A percentile compares a stretch with the other conserved stretches of the same genome.
phyloP scores from a whole-genome alignment of 2,329 filamentous ascomycete genomes.

The Tolypocladium amazonense region DNA sequence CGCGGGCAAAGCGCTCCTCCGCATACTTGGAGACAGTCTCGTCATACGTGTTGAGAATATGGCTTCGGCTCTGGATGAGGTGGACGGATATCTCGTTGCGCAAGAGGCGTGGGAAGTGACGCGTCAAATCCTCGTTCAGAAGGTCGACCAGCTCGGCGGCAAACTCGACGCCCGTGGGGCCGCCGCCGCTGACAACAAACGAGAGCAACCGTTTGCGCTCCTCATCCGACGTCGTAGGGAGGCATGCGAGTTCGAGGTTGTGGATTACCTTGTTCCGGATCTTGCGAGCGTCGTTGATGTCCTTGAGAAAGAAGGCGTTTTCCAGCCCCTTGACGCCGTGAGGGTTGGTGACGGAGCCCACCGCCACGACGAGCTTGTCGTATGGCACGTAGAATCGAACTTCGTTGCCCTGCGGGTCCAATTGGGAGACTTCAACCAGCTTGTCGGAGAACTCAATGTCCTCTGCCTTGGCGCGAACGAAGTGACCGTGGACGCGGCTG shows the following conservation, averaged over 20 bases:
- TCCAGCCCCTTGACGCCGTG: slow-evolving; percentile 94
- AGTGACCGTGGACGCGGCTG: slow-evolving; percentile 69
- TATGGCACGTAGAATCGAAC: slow-evolving; percentile 88
- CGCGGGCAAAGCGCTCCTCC: slow-evolving; percentile 80
- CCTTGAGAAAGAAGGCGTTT: slow-evolving; percentile 89
- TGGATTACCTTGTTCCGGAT: slow-evolving; percentile 83
- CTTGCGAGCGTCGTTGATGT: slow-evolving; percentile 80
- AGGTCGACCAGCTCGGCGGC: slow-evolving; percentile 94
- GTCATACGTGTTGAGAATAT: slow-evolving; percentile 97
- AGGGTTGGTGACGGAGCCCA: slow-evolving; percentile 86
- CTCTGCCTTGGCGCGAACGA: slow-evolving; percentile 76
- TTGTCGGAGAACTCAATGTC: slow-evolving; percentile 89
- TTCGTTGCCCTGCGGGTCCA: slow-evolving; percentile 60
- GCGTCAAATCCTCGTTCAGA: slow-evolving; percentile 83
- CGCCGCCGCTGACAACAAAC: slow-evolving; percentile 92
- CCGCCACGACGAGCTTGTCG: slow-evolving; percentile 88
- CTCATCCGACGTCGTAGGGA: slow-evolving; percentile 85
- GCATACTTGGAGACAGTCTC: slow-evolving; percentile 88
- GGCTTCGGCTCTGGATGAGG: slow-evolving; percentile 84
- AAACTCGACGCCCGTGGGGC: slow-evolving; percentile 94
- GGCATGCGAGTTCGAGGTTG: slow-evolving; percentile 81
- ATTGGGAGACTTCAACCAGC: slow-evolving; percentile 74
- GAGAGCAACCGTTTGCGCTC: slow-evolving; percentile 82
- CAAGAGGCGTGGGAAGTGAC: slow-evolving; percentile 78
- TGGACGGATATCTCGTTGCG: slow-evolving; percentile 97